phyloP scores from a whole-genome alignment of 108 stramenopile species.

The Craspedostauros australis region DNA sequence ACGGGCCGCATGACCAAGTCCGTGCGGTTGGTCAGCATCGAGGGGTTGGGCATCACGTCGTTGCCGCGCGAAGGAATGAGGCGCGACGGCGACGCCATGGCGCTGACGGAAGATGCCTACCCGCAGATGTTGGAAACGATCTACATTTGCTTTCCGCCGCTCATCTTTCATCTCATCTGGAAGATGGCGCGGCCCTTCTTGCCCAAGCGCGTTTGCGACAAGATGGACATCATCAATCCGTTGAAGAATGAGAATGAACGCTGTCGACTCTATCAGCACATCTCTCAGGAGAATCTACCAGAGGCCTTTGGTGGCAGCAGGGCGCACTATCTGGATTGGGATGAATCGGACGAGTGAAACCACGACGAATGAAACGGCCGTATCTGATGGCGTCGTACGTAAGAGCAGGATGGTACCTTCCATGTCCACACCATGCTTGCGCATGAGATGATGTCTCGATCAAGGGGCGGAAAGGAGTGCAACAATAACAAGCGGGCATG shows the following conservation, averaged over 20 bases:
- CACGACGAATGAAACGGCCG: no score
- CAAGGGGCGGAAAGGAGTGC: no score
- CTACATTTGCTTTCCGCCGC: constrained; percentile 8
- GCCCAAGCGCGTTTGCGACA: constrained; percentile 14
- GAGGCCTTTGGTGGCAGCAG: constrained; percentile 13
- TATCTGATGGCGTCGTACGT: no score
- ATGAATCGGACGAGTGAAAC: no score
- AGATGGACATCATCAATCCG: constrained; percentile 12
- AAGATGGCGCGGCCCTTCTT: constrained; percentile 6
- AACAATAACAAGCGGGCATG: no score
- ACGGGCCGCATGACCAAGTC: constrained; percentile 19
- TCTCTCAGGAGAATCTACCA: constrained; percentile 22
- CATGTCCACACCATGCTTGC: no score
- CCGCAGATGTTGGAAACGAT: constrained; percentile 23
- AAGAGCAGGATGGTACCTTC: no score
- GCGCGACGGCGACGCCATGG: constrained; percentile 6
- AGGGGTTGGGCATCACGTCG: not conserved
- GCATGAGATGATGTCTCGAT: no score
- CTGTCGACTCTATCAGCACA: constrained; percentile 3
- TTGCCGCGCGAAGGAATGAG: not conserved
- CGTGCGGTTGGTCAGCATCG: constrained; percentile 5
- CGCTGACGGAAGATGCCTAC: constrained; percentile 20
- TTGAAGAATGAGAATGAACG: constrained; percentile 2
- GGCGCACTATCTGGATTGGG: no score
- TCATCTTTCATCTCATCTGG: constrained; percentile 8